Base-by-base conservation (phyloP, 495 filamentous ascomycete species). In the Tuber umbilicatum region DNA sequence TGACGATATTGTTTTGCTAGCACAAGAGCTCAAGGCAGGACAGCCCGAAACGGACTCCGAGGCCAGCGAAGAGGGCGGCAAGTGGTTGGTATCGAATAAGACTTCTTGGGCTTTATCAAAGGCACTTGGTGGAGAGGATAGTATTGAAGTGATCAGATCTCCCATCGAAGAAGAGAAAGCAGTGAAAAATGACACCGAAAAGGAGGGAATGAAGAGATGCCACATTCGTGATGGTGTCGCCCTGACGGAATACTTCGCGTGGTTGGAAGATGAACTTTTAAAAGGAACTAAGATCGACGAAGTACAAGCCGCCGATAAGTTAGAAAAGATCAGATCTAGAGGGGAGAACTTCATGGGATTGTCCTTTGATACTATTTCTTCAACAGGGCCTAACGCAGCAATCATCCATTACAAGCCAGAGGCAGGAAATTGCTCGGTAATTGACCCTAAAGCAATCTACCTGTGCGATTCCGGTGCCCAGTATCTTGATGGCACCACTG, bases 351-450 rank as follows among this genome's bases (percentile, higher is more conserved):
- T 94, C 82, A 93, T 92, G 70, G 96, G 96, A 37, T 87, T 98
- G 14, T 97, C 94, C 5, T 99, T 99, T 79, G 90, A 93, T 78
- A 97, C 96, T 6, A 98, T 99, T 76, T 98, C 95, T 17, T 96
- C 94, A 0, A 97, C 93, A 1, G 96, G 96, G 7, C 85, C 95
- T 35, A 98, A 99, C 85, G 95, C 94, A 45, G 96, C 96, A 3
- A 89, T 99, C 27, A 98, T 99, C 69, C 96, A 99, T 83, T 99
- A 99, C 85, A 94, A 93, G 80, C 96, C 96, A 0, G 92, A 97
- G 80, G 88, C 87, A 71, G 93, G 92, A 71, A 89, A 85, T 75
- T 98, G 96, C 84, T 87, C 93, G 50, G 86, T 87, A 60, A 92
- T 99, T 77, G 94, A 99, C 77, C 93, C 94, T 9, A 89, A 89